Percentiles rank a stretch among this genome's conserved stretches.
Evolutionary conservation across 164 flowering plant species (phyloP).

Genomic region (Tetracentron sinense): DNA sequence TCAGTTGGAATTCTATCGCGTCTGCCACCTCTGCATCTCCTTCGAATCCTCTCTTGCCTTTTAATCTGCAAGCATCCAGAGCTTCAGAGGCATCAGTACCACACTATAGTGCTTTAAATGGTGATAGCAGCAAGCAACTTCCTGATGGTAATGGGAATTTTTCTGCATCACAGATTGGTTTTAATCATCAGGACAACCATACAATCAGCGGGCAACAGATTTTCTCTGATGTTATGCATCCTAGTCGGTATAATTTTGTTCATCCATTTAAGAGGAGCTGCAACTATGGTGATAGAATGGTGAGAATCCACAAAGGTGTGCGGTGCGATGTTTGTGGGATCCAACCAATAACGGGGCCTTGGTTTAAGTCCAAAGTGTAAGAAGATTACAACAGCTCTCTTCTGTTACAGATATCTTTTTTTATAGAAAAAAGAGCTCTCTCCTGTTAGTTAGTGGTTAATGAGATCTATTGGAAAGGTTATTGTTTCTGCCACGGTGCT

Average conservation of each 20-base stretch:
- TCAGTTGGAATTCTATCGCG: background rate
- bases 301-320: background rate
- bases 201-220: background rate
- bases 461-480: background rate
- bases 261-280: too few species aligned
- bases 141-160: background rate
- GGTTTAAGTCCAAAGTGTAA: background rate
- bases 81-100: background rate
- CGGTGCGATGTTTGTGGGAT: background rate
- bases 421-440: background rate
- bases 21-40: slow-evolving; percentile 2
- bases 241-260: too few species aligned
- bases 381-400: background rate
- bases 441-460: background rate
- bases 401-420: background rate
- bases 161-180: slow-evolving; percentile 2
- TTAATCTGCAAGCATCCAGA: background rate
- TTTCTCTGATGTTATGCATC: too few species aligned
- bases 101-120: slow-evolving; percentile 1
- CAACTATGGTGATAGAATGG: too few species aligned
- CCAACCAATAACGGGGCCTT: background rate
- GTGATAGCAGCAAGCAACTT: slow-evolving; percentile 2
- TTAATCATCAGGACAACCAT: background rate
- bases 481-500: background rate
- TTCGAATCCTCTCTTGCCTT: slow-evolving; percentile 4